Conservation (phyloP, 192 early-diverging fungal species). For the Umbelopsis sp. region DNA sequence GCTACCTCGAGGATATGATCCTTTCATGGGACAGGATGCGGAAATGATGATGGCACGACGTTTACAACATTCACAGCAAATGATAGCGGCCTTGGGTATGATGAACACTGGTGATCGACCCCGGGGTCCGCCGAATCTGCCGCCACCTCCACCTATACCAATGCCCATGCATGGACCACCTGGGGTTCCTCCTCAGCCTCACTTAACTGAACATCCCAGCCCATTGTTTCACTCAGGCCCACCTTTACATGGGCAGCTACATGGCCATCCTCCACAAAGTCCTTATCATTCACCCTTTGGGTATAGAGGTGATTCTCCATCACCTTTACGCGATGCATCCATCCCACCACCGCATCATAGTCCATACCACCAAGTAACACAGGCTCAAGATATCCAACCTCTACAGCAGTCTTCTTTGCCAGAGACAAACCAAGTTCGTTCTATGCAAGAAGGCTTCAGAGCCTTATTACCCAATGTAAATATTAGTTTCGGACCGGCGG, state of each 20-base stretch:
- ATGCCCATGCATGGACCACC: constrained; percentile 14
- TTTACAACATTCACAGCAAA: constrained; percentile 39
- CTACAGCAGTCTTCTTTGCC: background rate
- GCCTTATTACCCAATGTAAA: constrained; percentile 64
- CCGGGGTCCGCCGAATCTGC: constrained; percentile 7
- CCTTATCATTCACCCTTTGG: background rate
- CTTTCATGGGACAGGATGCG: constrained; percentile 35
- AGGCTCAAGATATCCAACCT: background rate
- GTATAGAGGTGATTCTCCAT: background rate
- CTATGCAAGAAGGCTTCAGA: constrained; percentile 56
- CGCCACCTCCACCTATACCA: constrained; percentile 11
- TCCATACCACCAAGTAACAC: constrained; percentile 5
- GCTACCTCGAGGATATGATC: constrained; percentile 33
- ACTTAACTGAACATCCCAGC: background rate
- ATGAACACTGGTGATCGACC: constrained; percentile 25
- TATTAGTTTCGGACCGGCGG: constrained; percentile 52
- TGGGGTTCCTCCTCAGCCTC: background rate
- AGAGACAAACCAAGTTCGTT: constrained; percentile 12
- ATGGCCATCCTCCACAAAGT: background rate
- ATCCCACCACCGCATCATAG: background rate
- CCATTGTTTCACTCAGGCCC: background rate
- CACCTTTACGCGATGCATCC: background rate
- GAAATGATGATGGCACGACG: constrained; percentile 31
- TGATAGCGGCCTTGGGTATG: constrained; percentile 34
- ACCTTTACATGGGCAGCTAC: background rate